Base-by-base conservation (phyloP, 495 filamentous ascomycete genomes). In the Neurospora sp. region DNA sequence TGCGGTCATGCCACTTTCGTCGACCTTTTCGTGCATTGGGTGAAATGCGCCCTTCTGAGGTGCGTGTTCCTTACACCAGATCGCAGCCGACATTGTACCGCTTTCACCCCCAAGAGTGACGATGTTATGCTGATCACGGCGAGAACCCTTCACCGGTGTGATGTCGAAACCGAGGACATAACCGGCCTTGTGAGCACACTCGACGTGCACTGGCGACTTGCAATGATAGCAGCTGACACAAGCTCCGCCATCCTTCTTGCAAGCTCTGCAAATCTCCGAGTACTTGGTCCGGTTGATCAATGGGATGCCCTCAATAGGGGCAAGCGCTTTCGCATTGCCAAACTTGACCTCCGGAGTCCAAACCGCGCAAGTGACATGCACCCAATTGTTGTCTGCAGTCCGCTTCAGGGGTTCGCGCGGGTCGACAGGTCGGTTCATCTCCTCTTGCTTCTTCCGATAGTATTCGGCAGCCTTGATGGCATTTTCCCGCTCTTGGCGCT, bases 351-450 rank as follows among this genome's bases (percentile, higher is more conserved):
- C 96, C 0, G 94, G 92, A 11, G 90, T 93, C 90, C 91, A 98
- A 39, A 98, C 84, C 5, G 96, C 94, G 77, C 96, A 99, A 54
- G 90, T 88, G 38, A 98, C 93, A 78, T 99, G 96, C n/a, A 97
- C 92, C 96, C 96, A 99, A 77, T 98, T 98, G 81, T 98, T 98
- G 73, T 93, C 92, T 10, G 91, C 89, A 0, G 96, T 99, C 39
- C 92, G 87, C 84, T 99, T 99, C 71, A 99, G 82, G 4, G 96
- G 91, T 77, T 98, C 96, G 20, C 96, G 92, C 38, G 96, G 96
- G 77, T 92, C 88, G 31, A 91, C 82, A 5, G 96, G 94, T 42
- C 93, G 91, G 73, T 91, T 92, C 78, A 88, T 85, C 37, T 93
- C 90, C 77, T 92, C 89, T 80, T 99, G 96, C 76, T 89, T 89